Conservation (phyloP, 441 rosid genomes). For the Mallotus repandus region DNA sequence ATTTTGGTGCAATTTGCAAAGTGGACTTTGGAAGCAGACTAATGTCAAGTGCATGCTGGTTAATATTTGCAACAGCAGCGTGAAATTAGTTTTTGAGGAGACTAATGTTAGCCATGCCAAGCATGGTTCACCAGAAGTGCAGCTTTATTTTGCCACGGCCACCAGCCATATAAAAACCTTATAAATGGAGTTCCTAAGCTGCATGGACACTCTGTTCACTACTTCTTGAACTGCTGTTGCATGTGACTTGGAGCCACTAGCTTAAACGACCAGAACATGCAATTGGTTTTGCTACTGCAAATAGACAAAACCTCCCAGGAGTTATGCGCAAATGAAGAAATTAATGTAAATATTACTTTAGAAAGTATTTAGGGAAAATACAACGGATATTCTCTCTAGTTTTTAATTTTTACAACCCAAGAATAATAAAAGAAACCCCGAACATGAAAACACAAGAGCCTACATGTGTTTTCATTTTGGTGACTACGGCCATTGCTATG, state of each 20-base stretch:
- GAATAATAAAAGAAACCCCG: not conserved
- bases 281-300: not conserved
- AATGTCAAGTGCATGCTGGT: not conserved
- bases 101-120: not conserved
- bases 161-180: not conserved
- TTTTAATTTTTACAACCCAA: not conserved
- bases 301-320: not conserved
- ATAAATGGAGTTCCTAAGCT: too few species aligned
- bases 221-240: not conserved
- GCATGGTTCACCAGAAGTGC: not conserved
- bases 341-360: not conserved
- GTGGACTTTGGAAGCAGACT: not conserved
- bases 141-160: not conserved
- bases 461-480: not conserved
- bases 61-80: not conserved
- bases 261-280: too few species aligned
- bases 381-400: not conserved
- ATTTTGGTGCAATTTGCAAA: not conserved
- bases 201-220: too few species aligned
- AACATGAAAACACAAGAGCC: not conserved
- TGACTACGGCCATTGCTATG: not conserved
- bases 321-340: not conserved
- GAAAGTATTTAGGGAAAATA: not conserved
- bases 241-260: not conserved
- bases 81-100: not conserved